Evolutionary conservation across 768 basidiomycete species (phyloP).

Genomic region (Naganishia vishniacii): DNA sequence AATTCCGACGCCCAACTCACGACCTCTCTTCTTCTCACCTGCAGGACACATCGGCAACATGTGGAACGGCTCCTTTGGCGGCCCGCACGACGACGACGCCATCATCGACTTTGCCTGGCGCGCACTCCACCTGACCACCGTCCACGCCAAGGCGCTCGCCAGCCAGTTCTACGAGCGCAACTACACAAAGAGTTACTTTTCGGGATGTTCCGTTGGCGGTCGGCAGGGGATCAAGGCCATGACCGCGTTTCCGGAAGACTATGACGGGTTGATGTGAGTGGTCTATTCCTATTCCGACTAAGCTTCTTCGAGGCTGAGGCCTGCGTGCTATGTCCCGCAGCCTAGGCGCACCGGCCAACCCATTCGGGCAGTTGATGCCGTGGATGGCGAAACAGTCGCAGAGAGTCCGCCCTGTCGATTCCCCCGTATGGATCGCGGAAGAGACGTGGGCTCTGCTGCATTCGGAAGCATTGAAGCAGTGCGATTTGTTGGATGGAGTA

Average conservation of each 20-base stretch:
- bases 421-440: neutral
- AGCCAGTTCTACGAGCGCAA: neutral
- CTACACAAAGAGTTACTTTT: constrained; percentile 1
- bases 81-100: neutral
- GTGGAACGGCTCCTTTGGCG: constrained; percentile 11
- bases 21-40: too few relatives aligned
- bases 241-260: constrained; percentile 1
- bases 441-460: constrained; percentile 3
- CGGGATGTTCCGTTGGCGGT: constrained; percentile 2
- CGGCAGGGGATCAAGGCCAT: constrained; percentile 11
- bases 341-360: neutral
- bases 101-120: constrained; percentile 12
- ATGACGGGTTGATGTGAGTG: constrained; percentile 2
- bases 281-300: too few relatives aligned
- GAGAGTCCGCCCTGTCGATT: neutral
- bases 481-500: neutral
- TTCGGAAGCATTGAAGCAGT: neutral
- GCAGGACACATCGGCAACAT: neutral
- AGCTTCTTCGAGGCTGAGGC: too few relatives aligned
- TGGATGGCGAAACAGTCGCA: constrained; percentile 2
- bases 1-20: neutral
- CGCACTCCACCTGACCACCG: constrained; percentile 9
- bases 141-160: neutral
- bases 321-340: too few relatives aligned
- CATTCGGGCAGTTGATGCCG: constrained; percentile 9